These are phyloP conservation scores for Sclerospora graminicola DNA, from an alignment of 352 stramenopile genomes.

Conservation along the genomic window DNA sequence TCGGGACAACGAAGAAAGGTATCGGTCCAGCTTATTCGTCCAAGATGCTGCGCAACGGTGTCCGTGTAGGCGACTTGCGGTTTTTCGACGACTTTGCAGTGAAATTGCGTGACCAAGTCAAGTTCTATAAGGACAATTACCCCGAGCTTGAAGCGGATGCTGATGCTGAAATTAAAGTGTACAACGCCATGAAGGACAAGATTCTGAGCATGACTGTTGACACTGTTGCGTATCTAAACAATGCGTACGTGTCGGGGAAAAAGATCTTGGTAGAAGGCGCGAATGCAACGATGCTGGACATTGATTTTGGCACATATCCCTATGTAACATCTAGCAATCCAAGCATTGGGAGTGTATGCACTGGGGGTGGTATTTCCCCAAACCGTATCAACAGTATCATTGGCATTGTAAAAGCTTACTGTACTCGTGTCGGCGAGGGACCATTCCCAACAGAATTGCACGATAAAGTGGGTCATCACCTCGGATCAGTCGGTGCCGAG, in stretches of 20 bases:
- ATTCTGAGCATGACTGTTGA: slow-evolving; percentile 90
- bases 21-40: slow-evolving; percentile 98
- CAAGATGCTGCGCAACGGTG: slow-evolving; percentile 97
- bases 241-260: slow-evolving; percentile 92
- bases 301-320: slow-evolving; percentile 99
- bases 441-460: slow-evolving; percentile 98
- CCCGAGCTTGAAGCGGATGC: slow-evolving; percentile 67
- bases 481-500: slow-evolving; percentile 90
- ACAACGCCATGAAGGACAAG: slow-evolving; percentile 68
- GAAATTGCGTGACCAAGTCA: slow-evolving; percentile 87
- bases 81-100: slow-evolving; percentile 84
- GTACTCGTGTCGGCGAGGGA: slow-evolving; percentile 96
- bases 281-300: slow-evolving; percentile 99
- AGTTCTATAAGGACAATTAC: slow-evolving; percentile 89
- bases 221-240: slow-evolving; percentile 95
- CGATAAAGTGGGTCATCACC: slow-evolving; percentile 85
- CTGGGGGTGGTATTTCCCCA: slow-evolving; percentile 91
- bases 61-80: slow-evolving; percentile 93
- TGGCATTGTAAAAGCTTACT: slow-evolving; percentile 99
- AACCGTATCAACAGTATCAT: slow-evolving; percentile 90
- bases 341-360: slow-evolving; percentile 95
- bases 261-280: slow-evolving; percentile 97
- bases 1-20: slow-evolving; percentile 98
- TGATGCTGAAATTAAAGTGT: slow-evolving; percentile 81
- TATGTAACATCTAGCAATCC: slow-evolving; percentile 99